These are phyloP conservation scores for Xylariaceae sp. DNA, from an alignment of 2,329 filamentous ascomycete genomes.

Conservation along the genomic window DNA sequence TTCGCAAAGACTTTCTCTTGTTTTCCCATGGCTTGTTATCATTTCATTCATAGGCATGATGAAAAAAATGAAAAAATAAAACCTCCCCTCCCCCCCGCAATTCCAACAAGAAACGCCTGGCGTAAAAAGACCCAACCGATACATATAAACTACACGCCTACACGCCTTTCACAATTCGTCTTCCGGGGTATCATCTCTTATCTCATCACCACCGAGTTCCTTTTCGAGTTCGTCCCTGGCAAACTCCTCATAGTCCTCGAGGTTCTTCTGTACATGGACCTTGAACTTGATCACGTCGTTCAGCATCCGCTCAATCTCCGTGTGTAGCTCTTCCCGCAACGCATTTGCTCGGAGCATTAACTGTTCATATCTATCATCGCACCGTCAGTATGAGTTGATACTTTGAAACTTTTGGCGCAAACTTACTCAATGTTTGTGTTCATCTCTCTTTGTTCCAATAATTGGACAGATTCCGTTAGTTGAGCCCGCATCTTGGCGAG, in stretches of 20 bases:
- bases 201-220: conserved; percentile 66
- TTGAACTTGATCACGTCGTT: conserved; percentile 99
- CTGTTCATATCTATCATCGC: conserved; percentile 68
- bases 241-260: conserved; percentile 93
- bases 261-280: conserved; percentile 84
- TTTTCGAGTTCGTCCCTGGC: conserved; percentile 90
- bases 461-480: conserved; percentile 77
- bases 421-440: conserved; percentile 90
- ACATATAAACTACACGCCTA: background rate
- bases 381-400: conserved; percentile 1
- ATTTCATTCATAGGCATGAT: background rate
- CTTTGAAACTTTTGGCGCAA: background rate
- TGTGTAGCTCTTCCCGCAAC: conserved; percentile 94
- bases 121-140: conserved; percentile 3
- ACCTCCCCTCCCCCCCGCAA: background rate
- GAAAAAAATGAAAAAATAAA: conserved; percentile 11
- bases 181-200: conserved; percentile 47
- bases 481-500: conserved; percentile 85
- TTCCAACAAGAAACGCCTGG: conserved; percentile 13
- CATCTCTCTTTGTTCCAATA: conserved; percentile 93
- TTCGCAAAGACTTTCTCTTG: background rate
- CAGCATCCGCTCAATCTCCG: conserved; percentile 89
- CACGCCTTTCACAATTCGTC: conserved; percentile 38
- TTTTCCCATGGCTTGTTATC: background rate
- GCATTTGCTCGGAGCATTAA: conserved; percentile 76